phyloP scores from a whole-genome alignment of 176 grass and related monocot species.

The Eleusine coracana region DNA sequence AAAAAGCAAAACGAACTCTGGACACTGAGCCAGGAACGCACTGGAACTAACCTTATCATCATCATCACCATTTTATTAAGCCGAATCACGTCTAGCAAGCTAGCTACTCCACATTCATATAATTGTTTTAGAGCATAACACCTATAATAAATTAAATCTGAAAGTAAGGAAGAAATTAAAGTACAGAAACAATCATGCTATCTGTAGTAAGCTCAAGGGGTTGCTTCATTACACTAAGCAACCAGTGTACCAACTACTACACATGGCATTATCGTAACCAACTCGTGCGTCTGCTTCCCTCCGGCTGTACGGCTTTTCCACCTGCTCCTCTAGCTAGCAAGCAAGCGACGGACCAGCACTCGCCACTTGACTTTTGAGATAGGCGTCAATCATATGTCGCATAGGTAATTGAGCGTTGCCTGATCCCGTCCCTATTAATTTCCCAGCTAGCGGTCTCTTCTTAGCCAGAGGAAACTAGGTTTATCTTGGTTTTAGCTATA shows the following conservation, averaged over 20 bases:
- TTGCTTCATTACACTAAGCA: background rate
- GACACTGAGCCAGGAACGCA: background rate
- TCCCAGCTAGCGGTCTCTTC: background rate
- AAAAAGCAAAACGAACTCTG: too few species aligned
- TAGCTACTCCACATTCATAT: constrained; percentile 1
- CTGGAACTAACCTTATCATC: background rate
- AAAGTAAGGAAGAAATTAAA: background rate
- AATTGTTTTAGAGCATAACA: background rate
- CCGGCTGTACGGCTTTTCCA: background rate
- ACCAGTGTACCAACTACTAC: constrained; percentile 32
- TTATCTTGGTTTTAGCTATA: background rate
- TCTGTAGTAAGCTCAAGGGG: background rate
- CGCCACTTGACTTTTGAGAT: background rate
- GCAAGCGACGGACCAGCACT: background rate
- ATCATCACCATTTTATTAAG: constrained; percentile 1
- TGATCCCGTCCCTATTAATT: background rate
- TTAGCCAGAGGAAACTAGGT: background rate
- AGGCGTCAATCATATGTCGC: background rate
- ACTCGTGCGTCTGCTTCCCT: constrained; percentile 1
- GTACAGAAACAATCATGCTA: background rate
- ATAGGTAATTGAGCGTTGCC: background rate
- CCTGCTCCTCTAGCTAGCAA: background rate
- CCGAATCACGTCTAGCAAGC: background rate
- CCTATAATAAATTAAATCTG: background rate
- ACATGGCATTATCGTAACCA: background rate